Conservation (phyloP, 768 basidiomycete species). For the Auricularia cornea region DNA sequence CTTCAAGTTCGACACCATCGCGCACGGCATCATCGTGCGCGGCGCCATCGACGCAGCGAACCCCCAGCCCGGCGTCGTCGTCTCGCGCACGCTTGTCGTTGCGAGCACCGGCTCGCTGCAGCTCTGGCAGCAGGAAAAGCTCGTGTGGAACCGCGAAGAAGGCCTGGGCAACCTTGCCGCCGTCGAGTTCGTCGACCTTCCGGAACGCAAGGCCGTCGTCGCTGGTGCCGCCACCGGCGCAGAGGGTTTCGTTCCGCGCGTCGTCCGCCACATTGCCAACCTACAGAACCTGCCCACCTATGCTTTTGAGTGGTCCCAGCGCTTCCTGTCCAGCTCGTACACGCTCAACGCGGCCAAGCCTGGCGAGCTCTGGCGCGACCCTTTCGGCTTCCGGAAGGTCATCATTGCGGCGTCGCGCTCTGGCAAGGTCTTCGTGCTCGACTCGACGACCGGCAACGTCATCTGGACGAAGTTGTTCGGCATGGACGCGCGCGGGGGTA, state of each 20-base stretch:
- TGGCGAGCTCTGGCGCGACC: constrained; percentile 49
- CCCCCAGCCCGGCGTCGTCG: constrained; percentile 26
- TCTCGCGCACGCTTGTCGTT: constrained; percentile 44
- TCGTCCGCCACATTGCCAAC: constrained; percentile 50
- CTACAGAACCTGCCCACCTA: constrained; percentile 65
- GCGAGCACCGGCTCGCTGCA: constrained; percentile 74
- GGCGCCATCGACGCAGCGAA: constrained; percentile 45
- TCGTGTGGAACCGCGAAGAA: constrained; percentile 79
- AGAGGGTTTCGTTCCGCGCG: constrained; percentile 43
- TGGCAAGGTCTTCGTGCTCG: constrained; percentile 76
- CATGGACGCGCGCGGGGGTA: constrained; percentile 49
- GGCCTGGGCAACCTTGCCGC: constrained; percentile 53
- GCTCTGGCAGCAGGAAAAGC: constrained; percentile 52
- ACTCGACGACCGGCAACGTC: constrained; percentile 66
- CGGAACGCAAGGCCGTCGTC: constrained; percentile 42
- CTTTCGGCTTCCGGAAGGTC: constrained; percentile 82
- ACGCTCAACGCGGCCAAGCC: constrained; percentile 26
- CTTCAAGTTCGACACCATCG: constrained; percentile 52
- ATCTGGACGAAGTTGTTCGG: constrained; percentile 78
- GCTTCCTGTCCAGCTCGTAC: constrained; percentile 65
- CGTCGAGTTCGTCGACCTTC: constrained; percentile 71
- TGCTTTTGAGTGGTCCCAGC: constrained; percentile 51
- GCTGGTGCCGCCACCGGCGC: constrained; percentile 19
- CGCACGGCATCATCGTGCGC: constrained; percentile 60
- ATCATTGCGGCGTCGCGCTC: constrained; percentile 60